Evolutionary conservation across 805 yeast species (phyloP), one percentile per base, ranked within the genome.

Genomic region (Lipomyces sp.): DNA sequence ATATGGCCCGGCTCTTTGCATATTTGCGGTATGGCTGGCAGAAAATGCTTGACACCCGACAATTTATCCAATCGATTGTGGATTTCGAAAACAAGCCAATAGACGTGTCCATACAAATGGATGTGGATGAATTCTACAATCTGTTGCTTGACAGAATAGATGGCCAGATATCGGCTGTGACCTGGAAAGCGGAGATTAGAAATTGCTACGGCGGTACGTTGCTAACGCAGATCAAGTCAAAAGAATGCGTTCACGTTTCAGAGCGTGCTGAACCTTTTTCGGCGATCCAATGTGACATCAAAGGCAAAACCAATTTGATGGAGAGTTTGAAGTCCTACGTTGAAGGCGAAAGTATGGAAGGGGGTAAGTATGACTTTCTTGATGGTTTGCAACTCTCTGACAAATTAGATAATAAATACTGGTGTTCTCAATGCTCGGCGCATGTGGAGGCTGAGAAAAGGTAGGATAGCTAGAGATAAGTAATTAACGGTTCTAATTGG

Each of bases 261-360:
- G 69, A 67, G 51, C 50, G 66, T 8, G 34, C 57, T 1, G 71
- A 67, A 53, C 63, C 71, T 13, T 67, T 67, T 51, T 65, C 66
- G 18, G 71, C 70, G 15, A 65, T 67, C 53, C 71, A 67, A 54
- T 67, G 71, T 45, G 68, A 64, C 60, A 67, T 67, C 45, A 67
- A 67, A 50, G 71, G 71, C 6, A 65, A 62, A 53, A 11, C n/a
- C 5, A 63, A 62, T 45, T 35, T 67, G 58, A 42, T 24, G 10
- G 57, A 59, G 35, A 65, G 69, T 59, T 51, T 67, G 29, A 50
- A 59, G 33, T 65, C 71, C 5, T 67, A 51, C 50, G 69, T 67
- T 42, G 69, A 67, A 24, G 71, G 71, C 15, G 71, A 67, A 33
- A 65, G 59, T 18, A 59, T 67, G 71, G 71, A 67, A 13, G 70